These are phyloP conservation scores for Colletotrichum camelliae DNA, from an alignment of 2,329 filamentous ascomycete genomes.

Conservation along the genomic window DNA sequence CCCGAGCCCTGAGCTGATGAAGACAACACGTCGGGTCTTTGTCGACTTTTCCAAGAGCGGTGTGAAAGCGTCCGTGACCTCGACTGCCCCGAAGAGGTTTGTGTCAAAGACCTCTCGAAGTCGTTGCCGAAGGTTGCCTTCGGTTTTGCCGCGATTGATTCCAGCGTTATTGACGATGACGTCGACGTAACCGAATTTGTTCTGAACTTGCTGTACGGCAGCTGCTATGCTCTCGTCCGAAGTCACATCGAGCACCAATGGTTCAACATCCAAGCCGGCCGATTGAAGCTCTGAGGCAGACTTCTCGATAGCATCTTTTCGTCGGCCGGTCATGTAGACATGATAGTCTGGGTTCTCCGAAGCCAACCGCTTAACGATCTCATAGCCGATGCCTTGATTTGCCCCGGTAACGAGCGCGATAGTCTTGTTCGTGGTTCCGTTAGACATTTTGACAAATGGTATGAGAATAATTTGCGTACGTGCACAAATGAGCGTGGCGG, in stretches of 20 bases:
- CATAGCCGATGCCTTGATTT: slow-evolving; percentile 21
- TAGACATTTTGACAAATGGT: background rate
- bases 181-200: slow-evolving; percentile 61
- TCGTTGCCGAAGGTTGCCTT: slow-evolving; percentile 53
- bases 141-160: slow-evolving; percentile 56
- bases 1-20: slow-evolving; percentile 5
- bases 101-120: slow-evolving; percentile 61
- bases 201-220: slow-evolving; percentile 39
- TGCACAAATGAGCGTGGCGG: fast-evolving
- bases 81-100: slow-evolving; percentile 64
- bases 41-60: slow-evolving; percentile 33
- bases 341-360: slow-evolving; percentile 4
- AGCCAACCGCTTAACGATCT: slow-evolving; percentile 5
- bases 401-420: slow-evolving; percentile 14
- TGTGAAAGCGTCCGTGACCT: slow-evolving; percentile 51
- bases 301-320: slow-evolving; percentile 7
- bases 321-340: slow-evolving; percentile 5
- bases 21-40: background rate
- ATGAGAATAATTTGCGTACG: fast-evolving
- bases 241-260: slow-evolving; percentile 59
- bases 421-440: background rate
- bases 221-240: slow-evolving; percentile 45
- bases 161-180: slow-evolving; percentile 68
- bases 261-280: slow-evolving; percentile 5
- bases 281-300: background rate